Conservation (phyloP, 23 red algal species). For the Gracilaria caudata region DNA sequence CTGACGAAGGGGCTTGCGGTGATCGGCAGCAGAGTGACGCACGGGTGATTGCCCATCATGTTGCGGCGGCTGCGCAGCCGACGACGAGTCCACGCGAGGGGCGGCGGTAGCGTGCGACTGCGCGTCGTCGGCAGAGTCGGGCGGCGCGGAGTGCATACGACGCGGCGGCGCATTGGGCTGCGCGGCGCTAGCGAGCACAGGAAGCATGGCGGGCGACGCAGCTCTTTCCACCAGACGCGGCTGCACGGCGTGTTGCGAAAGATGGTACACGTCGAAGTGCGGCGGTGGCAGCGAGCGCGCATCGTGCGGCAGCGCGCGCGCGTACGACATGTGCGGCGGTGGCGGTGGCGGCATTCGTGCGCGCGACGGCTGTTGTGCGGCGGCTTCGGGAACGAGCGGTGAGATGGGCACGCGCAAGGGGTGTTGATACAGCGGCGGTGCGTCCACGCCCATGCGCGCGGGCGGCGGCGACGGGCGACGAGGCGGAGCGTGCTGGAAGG, state of each 20-base stretch:
- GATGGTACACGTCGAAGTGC: slow-evolving; percentile 7
- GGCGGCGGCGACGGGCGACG: slow-evolving; percentile 19
- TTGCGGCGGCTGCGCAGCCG: background rate
- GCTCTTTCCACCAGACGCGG: slow-evolving; percentile 23
- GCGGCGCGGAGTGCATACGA: background rate
- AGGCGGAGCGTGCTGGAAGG: slow-evolving; percentile 35
- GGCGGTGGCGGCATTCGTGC: slow-evolving; percentile 19
- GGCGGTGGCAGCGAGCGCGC: slow-evolving; percentile 19
- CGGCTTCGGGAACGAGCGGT: slow-evolving; percentile 14
- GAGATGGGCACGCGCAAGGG: slow-evolving; percentile 15
- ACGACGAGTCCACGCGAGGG: background rate
- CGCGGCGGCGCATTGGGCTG: slow-evolving; percentile 6
- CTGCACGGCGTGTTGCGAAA: slow-evolving; percentile 15
- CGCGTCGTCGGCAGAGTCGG: background rate
- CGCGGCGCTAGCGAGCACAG: background rate
- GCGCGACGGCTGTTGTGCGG: background rate
- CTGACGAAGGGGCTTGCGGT: background rate
- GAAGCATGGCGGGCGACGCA: slow-evolving; percentile 22
- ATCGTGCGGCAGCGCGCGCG: slow-evolving; percentile 6
- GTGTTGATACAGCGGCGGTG: background rate
- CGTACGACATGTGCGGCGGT: background rate
- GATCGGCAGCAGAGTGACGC: background rate
- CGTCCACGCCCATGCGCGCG: background rate
- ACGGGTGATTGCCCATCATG: background rate
- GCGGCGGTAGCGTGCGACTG: background rate